Evolutionary conservation across 495 filamentous ascomycete species (phyloP).

Genomic region (Hypomontagnella monticulosa): DNA sequence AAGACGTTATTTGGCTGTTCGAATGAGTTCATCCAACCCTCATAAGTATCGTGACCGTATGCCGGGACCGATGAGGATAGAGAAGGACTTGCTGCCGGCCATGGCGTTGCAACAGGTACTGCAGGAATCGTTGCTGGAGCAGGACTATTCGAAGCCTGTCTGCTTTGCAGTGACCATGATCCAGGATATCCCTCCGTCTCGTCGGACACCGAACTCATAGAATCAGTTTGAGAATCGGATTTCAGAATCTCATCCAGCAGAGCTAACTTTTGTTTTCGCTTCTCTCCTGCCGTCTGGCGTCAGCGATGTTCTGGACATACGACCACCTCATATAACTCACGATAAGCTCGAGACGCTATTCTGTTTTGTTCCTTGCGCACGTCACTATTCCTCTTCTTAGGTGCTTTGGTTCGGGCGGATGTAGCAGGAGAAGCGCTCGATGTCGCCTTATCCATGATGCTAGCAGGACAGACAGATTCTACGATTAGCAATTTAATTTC

Average conservation of each 20-base stretch:
- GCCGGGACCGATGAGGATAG: constrained; percentile 30
- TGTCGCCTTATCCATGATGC: constrained; percentile 37
- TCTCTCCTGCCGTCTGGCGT: constrained; percentile 43
- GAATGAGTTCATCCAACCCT: constrained; percentile 33
- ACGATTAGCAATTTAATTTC: background rate
- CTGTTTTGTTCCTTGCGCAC: constrained; percentile 49
- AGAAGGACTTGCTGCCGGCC: constrained; percentile 26
- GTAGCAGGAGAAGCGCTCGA: constrained; percentile 20
- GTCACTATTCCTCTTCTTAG: constrained; percentile 45
- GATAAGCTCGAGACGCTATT: constrained; percentile 49
- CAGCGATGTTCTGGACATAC: constrained; percentile 20
- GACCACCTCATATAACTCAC: constrained; percentile 31
- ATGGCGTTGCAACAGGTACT: constrained; percentile 20
- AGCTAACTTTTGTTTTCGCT: constrained; percentile 50
- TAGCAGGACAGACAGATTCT: constrained; percentile 2
- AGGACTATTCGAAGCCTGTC: constrained; percentile 43
- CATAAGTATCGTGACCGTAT: constrained; percentile 31
- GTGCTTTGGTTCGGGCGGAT: constrained; percentile 22
- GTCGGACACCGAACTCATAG: constrained; percentile 47
- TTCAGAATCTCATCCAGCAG: constrained; percentile 46
- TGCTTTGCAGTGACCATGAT: constrained; percentile 31
- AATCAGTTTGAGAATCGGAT: constrained; percentile 43
- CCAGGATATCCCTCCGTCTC: constrained; percentile 42
- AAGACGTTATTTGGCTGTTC: constrained; percentile 17
- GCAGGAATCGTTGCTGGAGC: constrained; percentile 23